These are phyloP conservation scores for Mucor indicus DNA, from an alignment of 371 early-diverging fungal species.

Conservation along the genomic window DNA sequence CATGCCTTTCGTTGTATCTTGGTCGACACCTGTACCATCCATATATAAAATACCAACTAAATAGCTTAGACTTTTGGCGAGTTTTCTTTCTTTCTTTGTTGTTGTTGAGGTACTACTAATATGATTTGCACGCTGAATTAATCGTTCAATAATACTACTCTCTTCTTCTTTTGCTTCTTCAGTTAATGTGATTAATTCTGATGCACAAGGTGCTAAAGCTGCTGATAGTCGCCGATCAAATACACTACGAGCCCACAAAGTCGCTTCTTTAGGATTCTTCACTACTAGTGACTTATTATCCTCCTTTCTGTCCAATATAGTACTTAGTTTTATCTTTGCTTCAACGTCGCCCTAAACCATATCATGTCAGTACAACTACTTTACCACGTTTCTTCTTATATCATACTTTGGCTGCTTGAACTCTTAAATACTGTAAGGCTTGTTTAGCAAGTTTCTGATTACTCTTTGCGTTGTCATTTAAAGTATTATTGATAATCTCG, in stretches of 20 bases:
- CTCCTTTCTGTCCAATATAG: conserved; percentile 21
- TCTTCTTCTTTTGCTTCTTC: conserved; percentile 3
- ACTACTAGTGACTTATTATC: not conserved
- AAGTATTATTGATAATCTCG: conserved; percentile 15
- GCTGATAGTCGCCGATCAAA: conserved; percentile 42
- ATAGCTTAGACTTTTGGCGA: conserved; percentile 15
- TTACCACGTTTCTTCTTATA: not conserved
- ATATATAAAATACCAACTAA: conserved; percentile 33
- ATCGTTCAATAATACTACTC: conserved; percentile 12
- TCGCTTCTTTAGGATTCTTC: conserved; percentile 29
- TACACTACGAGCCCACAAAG: conserved; percentile 43
- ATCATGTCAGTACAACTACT: not conserved
- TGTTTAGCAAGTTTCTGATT: conserved; percentile 9
- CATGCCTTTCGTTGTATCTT: conserved; percentile 24
- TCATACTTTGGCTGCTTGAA: conserved; percentile 31
- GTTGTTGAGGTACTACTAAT: not conserved
- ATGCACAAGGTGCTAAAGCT: conserved; percentile 28
- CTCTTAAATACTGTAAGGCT: conserved; percentile 23
- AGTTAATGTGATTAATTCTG: conserved; percentile 15
- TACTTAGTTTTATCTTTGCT: conserved; percentile 45
- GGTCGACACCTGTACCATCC: conserved; percentile 34
- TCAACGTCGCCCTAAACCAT: conserved; percentile 39
- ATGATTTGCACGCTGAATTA: conserved; percentile 17
- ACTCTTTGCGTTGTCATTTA: not conserved
- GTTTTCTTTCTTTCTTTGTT: conserved; percentile 16